These are phyloP conservation scores for Tritrichomonas musculus DNA, from an alignment of 208 protist genomes.

Conservation along the genomic window DNA sequence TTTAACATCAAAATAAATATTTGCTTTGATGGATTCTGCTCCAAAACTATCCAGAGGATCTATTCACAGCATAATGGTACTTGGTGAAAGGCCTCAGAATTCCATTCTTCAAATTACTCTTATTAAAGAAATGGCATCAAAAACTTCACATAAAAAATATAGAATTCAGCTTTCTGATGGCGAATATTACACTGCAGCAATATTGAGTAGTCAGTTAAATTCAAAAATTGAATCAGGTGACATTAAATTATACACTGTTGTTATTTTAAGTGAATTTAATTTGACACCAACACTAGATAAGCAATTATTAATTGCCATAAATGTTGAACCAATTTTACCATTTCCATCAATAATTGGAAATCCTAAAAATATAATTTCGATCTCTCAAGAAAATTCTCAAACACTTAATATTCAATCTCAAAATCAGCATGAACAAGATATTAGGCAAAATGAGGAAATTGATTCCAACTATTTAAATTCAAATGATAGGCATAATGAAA, in stretches of 20 bases:
- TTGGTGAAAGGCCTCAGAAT: background rate
- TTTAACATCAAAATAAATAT: no score
- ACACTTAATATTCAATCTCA: background rate
- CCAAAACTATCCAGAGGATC: no score
- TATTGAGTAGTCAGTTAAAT: background rate
- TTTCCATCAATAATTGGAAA: background rate
- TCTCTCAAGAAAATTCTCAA: no score
- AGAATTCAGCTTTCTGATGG: background rate
- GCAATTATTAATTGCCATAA: background rate
- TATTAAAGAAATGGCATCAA: background rate
- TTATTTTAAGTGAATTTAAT: background rate
- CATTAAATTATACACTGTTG: background rate
- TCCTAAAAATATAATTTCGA: no score
- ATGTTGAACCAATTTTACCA: background rate
- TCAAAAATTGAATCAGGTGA: background rate
- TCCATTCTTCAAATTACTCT: background rate
- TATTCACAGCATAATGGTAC: no score
- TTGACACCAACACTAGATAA: background rate
- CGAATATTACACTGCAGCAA: background rate
- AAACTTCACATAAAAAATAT: no score
- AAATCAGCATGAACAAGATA: no score
- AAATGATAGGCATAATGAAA: no score
- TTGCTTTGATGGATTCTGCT: no score
- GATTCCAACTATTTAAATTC: no score
- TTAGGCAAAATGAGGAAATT: no score